Base-by-base conservation (phyloP, 768 basidiomycete genomes). In the Solioccasus polychromus region DNA sequence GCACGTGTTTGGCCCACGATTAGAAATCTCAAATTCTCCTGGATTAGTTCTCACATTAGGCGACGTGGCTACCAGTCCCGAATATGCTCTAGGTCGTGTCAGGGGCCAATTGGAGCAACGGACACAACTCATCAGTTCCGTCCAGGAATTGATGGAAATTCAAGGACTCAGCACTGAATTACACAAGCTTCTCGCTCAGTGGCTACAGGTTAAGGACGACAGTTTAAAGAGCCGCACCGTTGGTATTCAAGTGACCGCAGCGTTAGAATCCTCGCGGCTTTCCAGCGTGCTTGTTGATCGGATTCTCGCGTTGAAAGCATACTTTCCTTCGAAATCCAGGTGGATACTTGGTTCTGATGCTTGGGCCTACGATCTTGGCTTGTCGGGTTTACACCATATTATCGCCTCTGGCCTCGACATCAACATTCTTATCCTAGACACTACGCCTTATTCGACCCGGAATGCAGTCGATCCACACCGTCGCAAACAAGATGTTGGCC, bases 331-430 rank as follows among this genome's bases (percentile, higher is more conserved):
- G 8, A 73, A 73, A 29, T 92, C 90, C 7, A 77, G 89, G 47
- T 99, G 96, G 96, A 98, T 99, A 66, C 87, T 99, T 55, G 93
- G 95, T 17, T 97, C 94, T 17, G 96, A 99, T 63, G 88, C 91
- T 0, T 98, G 96, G 96, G 88, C 94, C 0, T 92, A 96, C 63
- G 96, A 98, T 67, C 81, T 98, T 32, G 96, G 95, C 32, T 82
- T 92, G 3, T 95, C 92, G 2, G 96, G 95, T 38, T 73, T 99
- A 30, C 95, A 99, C 64, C 96, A 98, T 56, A 83, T 85, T 58
- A 88, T 98, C 44, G 83, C 93, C 17, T 95, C 93, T 6, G 82
- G 85, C 17, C 77, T 93, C 46, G 85, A 98, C 64, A 75, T 98
- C 69, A 99, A 99, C 71, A 80, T 98, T 47, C 87, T 99, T 64